Percentiles rank a stretch among this genome's conserved stretches.
phyloP scores from a whole-genome alignment of 2,329 filamentous ascomycete genomes.

The Paraphoma sp. region DNA sequence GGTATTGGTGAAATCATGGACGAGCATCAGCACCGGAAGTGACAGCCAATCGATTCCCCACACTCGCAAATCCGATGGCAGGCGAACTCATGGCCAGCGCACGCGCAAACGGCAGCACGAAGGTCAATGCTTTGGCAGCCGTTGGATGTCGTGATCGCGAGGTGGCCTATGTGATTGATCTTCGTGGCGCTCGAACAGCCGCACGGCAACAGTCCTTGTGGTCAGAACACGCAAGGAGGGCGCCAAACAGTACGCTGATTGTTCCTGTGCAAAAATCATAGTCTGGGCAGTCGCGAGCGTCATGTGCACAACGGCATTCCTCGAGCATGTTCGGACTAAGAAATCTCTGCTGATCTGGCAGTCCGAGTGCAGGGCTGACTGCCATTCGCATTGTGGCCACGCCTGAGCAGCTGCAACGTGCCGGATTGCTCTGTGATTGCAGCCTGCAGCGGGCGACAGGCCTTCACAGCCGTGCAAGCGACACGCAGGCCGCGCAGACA shows the following conservation, averaged over 20 bases:
- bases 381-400: background rate
- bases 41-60: background rate
- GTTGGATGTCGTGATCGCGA: background rate
- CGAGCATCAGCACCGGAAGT: background rate
- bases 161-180: background rate
- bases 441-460: background rate
- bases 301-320: background rate
- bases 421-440: background rate
- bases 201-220: background rate
- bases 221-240: background rate
- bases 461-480: constrained; percentile 1
- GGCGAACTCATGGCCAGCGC: background rate
- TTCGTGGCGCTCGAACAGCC: background rate
- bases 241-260: background rate
- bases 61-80: background rate
- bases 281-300: background rate
- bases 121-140: background rate
- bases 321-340: background rate
- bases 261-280: background rate
- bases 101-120: background rate
- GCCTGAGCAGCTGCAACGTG: background rate
- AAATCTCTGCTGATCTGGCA: constrained; percentile 13
- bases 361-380: background rate
- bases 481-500: constrained; percentile 6
- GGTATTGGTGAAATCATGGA: background rate